Conservation (phyloP, 2,329 filamentous ascomycete genomes). For the Podosphaera xanthii region DNA sequence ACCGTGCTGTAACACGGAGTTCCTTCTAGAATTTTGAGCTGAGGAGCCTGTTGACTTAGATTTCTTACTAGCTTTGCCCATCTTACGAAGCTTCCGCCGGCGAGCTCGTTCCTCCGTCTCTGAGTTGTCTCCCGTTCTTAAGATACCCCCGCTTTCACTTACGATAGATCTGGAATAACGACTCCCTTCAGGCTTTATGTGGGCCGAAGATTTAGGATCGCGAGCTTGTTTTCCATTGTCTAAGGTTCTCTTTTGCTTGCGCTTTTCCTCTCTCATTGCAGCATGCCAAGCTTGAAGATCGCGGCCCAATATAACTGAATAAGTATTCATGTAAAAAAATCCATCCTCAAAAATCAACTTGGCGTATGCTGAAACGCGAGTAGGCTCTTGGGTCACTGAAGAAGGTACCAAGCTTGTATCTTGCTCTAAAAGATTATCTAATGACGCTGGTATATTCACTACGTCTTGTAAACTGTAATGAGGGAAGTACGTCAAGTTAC, state of each 20-base stretch:
- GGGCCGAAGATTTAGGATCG: constrained; percentile 24
- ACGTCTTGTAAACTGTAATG: constrained; percentile 1
- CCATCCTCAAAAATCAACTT: constrained; percentile 51
- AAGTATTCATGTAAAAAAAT: constrained; percentile 58
- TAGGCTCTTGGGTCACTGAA: constrained; percentile 4
- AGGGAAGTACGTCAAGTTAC: neutral
- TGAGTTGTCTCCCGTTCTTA: constrained; percentile 38
- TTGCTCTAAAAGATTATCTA: constrained; percentile 2
- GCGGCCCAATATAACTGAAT: constrained; percentile 47
- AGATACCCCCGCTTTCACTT: constrained; percentile 46
- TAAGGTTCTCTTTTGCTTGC: constrained; percentile 23
- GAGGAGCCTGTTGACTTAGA: constrained; percentile 24
- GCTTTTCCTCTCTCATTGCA: constrained; percentile 21
- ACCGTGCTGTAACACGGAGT: constrained; percentile 11
- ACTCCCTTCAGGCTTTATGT: constrained; percentile 19
- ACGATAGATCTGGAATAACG: constrained; percentile 35
- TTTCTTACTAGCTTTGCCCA: constrained; percentile 13
- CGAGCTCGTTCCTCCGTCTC: constrained; percentile 28
- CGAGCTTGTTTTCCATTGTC: constrained; percentile 21
- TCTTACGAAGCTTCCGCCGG: constrained; percentile 18
- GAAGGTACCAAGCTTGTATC: constrained; percentile 7
- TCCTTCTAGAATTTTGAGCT: constrained; percentile 15
- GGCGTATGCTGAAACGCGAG: constrained; percentile 23
- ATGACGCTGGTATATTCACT: constrained; percentile 3
- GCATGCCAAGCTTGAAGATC: constrained; percentile 38